Base-by-base conservation (phyloP, 768 basidiomycete species). In the Amanita pallidorosea region DNA sequence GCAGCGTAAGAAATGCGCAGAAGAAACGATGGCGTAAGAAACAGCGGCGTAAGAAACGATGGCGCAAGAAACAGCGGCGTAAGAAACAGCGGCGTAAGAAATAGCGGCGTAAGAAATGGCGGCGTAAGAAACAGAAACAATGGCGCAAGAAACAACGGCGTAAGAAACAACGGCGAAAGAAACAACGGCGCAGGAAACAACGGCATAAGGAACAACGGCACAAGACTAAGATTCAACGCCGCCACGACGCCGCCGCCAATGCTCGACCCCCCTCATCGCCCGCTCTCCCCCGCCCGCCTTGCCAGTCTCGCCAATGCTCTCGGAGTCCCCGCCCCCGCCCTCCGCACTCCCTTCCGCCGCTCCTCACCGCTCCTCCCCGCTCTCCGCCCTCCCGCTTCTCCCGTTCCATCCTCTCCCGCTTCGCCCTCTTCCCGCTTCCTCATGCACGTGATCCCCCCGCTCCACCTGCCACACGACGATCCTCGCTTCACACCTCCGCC, bases 221-320 rank as follows among this genome's bases (percentile, higher is more conserved):
- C 8, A n/a, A n/a, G 7, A n/a, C 2, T 38, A 15, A 17, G 17
- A 18, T 20, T 20, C 38, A 20, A 40, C 38, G 38, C 17, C 54
- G 63, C 8, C 51, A 58, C 18, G 22, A 53, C 67, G 55, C 60
- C 66, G 6, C 70, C 67, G 49, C 56, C 70, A 13, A 33, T 33
- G 33, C 63, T 85, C 85, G 85, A 70, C 68, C 3, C 79, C 77
- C 5, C 86, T 85, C 52, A 83, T 78, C 59, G 64, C 83, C 20
- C 89, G 88, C 3, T 68, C 91, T 7, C 65, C 87, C 3, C 88
- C 89, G 4, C 76, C 57, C 74, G 85, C 11, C 79, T 91, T 8
- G 89, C 86, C 33, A 87, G 84, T 57, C 71, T 92, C 20, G 89
- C 88, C 13, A 91, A 91, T 60, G 88, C 89, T 3, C 80, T 92